phyloP scores from a whole-genome alignment of 441 rosid genomes.

The Theobroma grandiflorum region DNA sequence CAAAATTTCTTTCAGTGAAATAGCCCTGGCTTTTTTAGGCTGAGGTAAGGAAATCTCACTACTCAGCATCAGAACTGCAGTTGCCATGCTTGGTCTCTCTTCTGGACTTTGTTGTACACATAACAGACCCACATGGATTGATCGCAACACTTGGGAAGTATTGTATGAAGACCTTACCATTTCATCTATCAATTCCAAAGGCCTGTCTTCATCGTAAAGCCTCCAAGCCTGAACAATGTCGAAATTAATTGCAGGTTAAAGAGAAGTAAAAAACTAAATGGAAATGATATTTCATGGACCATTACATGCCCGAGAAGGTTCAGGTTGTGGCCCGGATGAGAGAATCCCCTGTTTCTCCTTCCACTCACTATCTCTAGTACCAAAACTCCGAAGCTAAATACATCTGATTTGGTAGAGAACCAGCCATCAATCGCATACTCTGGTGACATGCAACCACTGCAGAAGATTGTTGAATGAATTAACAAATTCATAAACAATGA shows the following conservation, averaged over 20 bases:
- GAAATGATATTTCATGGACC: not conserved
- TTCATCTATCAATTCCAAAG: conserved; percentile 15
- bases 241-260: too few relatives aligned
- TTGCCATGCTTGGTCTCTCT: conserved; percentile 39
- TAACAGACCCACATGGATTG: conserved; percentile 31
- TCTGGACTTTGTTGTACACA: conserved; percentile 34
- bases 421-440: conserved; percentile 47
- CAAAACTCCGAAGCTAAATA: conserved; percentile 50
- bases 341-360: conserved; percentile 41
- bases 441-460: conserved; percentile 49
- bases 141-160: conserved; percentile 25
- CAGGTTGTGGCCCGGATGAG: conserved; percentile 31
- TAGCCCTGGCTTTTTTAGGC: not conserved
- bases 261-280: not conserved
- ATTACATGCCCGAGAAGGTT: conserved; percentile 54
- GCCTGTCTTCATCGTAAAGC: conserved; percentile 21
- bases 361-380: conserved; percentile 47
- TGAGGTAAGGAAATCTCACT: not conserved
- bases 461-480: not conserved
- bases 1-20: not conserved
- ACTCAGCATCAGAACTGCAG: conserved; percentile 27
- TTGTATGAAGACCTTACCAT: not conserved
- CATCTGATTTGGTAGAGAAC: conserved; percentile 48
- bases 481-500: not conserved
- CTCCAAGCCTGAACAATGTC: conserved; percentile 23